Evolutionary conservation across 495 filamentous ascomycete genomes (phyloP), one percentile per base, ranked within the genome.

Genomic region (Amniculicola lignicola): DNA sequence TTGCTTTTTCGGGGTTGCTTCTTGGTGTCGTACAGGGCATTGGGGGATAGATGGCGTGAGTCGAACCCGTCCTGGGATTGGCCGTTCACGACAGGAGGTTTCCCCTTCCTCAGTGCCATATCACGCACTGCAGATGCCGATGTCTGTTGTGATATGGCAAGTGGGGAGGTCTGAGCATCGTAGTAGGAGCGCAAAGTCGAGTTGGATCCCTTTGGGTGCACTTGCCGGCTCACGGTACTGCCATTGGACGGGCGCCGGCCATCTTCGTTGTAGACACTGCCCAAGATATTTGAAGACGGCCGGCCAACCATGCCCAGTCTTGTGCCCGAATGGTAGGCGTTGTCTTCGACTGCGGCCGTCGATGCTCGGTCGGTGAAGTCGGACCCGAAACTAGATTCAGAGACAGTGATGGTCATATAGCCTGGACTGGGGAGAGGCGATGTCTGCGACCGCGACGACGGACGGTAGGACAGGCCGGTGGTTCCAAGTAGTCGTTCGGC

Each of bases 121-220:
- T 71, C 71, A 23, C 70, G 63, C 2, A 68, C 64, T 0, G 70
- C 62, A 15, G 71, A 71, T 3, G 54, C 62, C 7, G 68, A 74
- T 0, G 70, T 70, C 54, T 72, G 71, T 51, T 74, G 71, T 9
- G 68, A 69, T 11, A 71, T 55, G 16, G 62, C 44, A 7, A 62
- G 54, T 5, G 70, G 69, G 27, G 60, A 65, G 23, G 50, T 64
- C 7, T 65, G 44, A 7, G 68, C 15, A 29, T 71, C 65, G 63
- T 71, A 71, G 50, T 63, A 59, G n/a, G 67, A 64, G 18, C 61
- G 67, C 45, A 65, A 58, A 36, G 67, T 69, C 11, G 65, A 65
- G 21, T 64, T 63, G 5, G 65, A 69, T 12, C 22, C 49, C 22
- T 61, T 38, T 2, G 50, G 38, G 11, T 55, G 46, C 15, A 67